Conservation (phyloP, 345 rosid species). For the Brassica napus region DNA sequence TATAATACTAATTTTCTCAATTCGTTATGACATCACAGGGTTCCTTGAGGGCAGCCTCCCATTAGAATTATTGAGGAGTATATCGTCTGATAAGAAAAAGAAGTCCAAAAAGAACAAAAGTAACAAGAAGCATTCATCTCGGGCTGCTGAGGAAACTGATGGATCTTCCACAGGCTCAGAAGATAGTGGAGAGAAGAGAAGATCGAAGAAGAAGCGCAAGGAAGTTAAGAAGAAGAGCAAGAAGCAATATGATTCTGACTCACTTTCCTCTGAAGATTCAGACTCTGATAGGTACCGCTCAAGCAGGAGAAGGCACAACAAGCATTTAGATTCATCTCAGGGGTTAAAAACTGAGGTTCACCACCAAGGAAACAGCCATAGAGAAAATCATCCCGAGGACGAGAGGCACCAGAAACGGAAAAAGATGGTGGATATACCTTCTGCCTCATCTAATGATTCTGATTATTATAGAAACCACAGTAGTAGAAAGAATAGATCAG, state of each 20-base stretch:
- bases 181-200: slow-evolving; percentile 37
- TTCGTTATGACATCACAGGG: slow-evolving; percentile 47
- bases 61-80: slow-evolving; percentile 51
- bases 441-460: slow-evolving; percentile 44
- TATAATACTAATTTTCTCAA: slow-evolving; percentile 16
- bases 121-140: slow-evolving; percentile 50
- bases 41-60: slow-evolving; percentile 77
- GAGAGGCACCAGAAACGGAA: slow-evolving; percentile 23
- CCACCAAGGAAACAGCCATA: slow-evolving; percentile 34
- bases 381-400: slow-evolving; percentile 36
- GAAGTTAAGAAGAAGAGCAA: slow-evolving; percentile 46
- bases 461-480: slow-evolving; percentile 39
- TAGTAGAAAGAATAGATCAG: slow-evolving; percentile 34
- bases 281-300: slow-evolving; percentile 41
- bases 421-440: slow-evolving; percentile 32
- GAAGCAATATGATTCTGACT: slow-evolving; percentile 45
- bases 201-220: slow-evolving; percentile 52
- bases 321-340: slow-evolving; percentile 29
- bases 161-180: slow-evolving; percentile 44
- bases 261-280: slow-evolving; percentile 43
- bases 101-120: slow-evolving; percentile 53
- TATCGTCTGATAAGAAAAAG: slow-evolving; percentile 49
- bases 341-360: slow-evolving; percentile 30
- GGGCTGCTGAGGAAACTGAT: slow-evolving; percentile 42
- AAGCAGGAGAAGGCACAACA: slow-evolving; percentile 40